Percentiles rank a stretch among this genome's conserved stretches.
These are phyloP conservation scores for Dacryopinax primogenitus DNA, from an alignment of 768 basidiomycete species.

Conservation along the genomic window DNA sequence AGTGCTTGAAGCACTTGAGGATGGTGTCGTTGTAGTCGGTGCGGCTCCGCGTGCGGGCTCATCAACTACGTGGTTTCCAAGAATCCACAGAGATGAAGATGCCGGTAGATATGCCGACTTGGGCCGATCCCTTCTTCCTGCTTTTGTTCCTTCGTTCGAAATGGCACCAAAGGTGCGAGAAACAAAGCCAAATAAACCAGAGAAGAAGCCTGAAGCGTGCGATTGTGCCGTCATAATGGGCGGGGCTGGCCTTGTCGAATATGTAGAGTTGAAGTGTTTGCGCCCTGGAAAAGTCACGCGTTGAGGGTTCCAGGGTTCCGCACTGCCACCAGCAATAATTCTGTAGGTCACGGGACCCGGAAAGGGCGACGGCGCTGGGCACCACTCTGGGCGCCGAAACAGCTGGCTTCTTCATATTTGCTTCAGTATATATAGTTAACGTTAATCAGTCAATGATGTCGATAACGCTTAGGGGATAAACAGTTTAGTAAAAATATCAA, in stretches of 20 bases:
- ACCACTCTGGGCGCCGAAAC: too few species aligned
- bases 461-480: too few species aligned
- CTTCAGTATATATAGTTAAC: too few species aligned
- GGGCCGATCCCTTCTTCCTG: not conserved
- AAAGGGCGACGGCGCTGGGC: too few species aligned
- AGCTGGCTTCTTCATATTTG: too few species aligned
- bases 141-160: not conserved
- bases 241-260: not conserved
- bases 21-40: not conserved
- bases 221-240: not conserved
- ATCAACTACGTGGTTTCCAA: not conserved
- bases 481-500: too few species aligned
- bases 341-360: too few species aligned
- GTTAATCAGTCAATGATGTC: too few species aligned
- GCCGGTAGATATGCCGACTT: not conserved
- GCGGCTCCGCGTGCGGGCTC: not conserved
- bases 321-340: too few species aligned
- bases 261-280: not conserved
- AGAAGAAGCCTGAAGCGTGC: not conserved
- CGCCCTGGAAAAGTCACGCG: not conserved
- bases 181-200: constrained; percentile 5
- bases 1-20: not conserved
- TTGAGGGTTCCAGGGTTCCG: too few species aligned
- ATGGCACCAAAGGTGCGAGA: not conserved
- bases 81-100: not conserved